A percentile compares a stretch with the other conserved stretches of the same genome.
phyloP scores from a whole-genome alignment of 139 green algal genomes.

The Chlamydomonas asymmetrica region DNA sequence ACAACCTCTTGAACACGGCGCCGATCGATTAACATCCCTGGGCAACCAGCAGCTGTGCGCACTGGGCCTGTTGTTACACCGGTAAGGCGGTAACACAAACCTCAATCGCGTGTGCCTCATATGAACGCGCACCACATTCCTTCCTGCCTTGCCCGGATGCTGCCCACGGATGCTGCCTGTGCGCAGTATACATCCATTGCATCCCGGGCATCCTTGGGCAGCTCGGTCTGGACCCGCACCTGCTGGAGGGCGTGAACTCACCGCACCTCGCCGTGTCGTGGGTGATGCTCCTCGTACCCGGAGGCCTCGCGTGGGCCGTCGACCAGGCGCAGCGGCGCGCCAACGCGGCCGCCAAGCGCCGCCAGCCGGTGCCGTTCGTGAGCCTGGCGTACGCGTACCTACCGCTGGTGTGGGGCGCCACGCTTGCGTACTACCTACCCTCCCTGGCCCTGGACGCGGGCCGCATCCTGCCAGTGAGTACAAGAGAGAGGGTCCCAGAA shows the following conservation, averaged over 20 bases:
- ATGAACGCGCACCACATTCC: too few relatives aligned
- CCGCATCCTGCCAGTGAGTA: constrained; percentile 46
- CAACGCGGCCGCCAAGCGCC: background rate
- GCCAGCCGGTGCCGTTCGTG: constrained; percentile 49
- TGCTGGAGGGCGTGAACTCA: background rate
- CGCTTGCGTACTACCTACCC: constrained; percentile 62
- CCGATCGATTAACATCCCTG: too few relatives aligned
- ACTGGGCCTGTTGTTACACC: too few relatives aligned
- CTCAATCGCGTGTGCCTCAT: too few relatives aligned
- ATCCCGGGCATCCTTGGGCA: constrained; percentile 42
- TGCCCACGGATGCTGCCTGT: background rate
- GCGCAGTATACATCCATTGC: constrained; percentile 60
- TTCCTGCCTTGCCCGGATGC: background rate
- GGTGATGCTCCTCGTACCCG: constrained; percentile 48
- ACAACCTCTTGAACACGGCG: too few relatives aligned
- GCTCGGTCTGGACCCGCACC: constrained; percentile 26
- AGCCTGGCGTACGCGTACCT: constrained; percentile 69
- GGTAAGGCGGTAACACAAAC: too few relatives aligned
- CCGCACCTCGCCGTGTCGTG: constrained; percentile 46
- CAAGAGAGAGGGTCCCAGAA: too few relatives aligned
- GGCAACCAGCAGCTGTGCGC: too few relatives aligned
- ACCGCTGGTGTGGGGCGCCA: constrained; percentile 65
- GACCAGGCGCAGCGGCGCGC: constrained; percentile 26
- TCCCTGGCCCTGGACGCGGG: constrained; percentile 57
- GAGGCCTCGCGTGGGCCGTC: constrained; percentile 37